Base-by-base conservation (phyloP, 2,329 filamentous ascomycete genomes). In the Aspergillus sp. region DNA sequence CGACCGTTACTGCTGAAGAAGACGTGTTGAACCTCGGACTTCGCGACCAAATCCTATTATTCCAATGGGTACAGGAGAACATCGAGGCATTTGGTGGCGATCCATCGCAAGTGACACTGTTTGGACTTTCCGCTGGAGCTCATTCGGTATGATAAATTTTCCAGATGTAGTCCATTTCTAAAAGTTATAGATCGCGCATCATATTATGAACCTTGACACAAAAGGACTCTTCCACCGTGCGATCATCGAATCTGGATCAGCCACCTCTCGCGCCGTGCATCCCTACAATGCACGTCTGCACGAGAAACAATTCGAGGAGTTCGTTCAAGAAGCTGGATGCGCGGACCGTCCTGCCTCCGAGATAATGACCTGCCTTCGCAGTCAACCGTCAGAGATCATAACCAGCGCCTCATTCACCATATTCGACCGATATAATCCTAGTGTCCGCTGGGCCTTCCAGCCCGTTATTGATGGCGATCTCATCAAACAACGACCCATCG, bases 401-500 rank as follows among this genome's bases (percentile, higher is more conserved):
- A 66, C 63, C 5, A 56, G 62, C 7, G 73, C 72, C 3, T 72
- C 73, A 38, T 67, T 63, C 7, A 60, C 56, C 2, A 64, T 76
- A 0, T 76, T 76, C 45, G 66, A 72, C 46, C 65, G 65, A 37
- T 76, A 74, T 51, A 74, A 74, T 32, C 67, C 72, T 0, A 73
- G 70, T 7, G 59, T 75, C 0, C 63, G 70, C 23, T 77, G 74
- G 74, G 73, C 85, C 0, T 88, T 86, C 67, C 85, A 87, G 57
- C 84, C 84, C 6, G 80, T 83, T 32, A 78, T 88, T 48, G 83
- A 86, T 58, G 76, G 77, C 3, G 75, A 78, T 10, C 63, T 83
- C 12, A 80, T 88, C 46, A 72, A 75, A 2, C 71, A 75, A 22
- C 67, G 77, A 9, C 84, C 84, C 3, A 71, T 84, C 10, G 69